Conservation (phyloP, 2,329 filamentous ascomycete genomes). For the Colletotrichum higginsianum region DNA sequence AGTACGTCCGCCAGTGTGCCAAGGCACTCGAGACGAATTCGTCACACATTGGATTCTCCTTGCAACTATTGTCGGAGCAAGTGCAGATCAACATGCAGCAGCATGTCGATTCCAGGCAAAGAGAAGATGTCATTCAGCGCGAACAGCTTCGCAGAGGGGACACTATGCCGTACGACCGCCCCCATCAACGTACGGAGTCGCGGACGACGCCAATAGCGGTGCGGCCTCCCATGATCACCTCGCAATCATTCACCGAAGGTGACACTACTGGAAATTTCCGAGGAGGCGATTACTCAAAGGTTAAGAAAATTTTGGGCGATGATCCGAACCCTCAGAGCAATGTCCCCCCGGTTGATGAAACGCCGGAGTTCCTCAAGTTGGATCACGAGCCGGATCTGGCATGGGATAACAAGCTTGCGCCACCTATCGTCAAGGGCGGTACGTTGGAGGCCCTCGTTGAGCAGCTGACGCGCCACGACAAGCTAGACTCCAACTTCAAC, state of each 20-base stretch:
- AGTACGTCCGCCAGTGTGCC: constrained; percentile 82
- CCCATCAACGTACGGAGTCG: constrained; percentile 72
- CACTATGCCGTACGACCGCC: constrained; percentile 68
- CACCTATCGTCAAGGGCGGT: constrained; percentile 87
- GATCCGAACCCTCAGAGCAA: constrained; percentile 67
- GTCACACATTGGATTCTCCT: constrained; percentile 87
- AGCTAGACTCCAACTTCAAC: constrained; percentile 95
- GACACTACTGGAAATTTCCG: constrained; percentile 68
- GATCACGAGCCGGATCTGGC: constrained; percentile 92
- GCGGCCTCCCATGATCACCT: constrained; percentile 65
- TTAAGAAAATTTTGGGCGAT: constrained; percentile 77
- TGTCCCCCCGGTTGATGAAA: constrained; percentile 76
- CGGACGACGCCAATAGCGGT: constrained; percentile 52
- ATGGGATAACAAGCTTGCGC: constrained; percentile 86
- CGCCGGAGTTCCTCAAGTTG: constrained; percentile 85
- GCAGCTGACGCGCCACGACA: constrained; percentile 95
- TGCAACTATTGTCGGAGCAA: constrained; percentile 89
- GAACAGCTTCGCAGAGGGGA: constrained; percentile 71
- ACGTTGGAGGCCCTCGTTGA: constrained; percentile 92
- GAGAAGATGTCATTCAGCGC: constrained; percentile 63
- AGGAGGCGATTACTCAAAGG: constrained; percentile 75
- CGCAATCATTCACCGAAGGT: constrained; percentile 78
- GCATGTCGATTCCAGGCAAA: constrained; percentile 57
- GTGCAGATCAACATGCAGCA: constrained; percentile 72
- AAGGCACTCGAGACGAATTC: constrained; percentile 89